phyloP scores from a whole-genome alignment of 768 basidiomycete species.

The Suillus cothurnatus region DNA sequence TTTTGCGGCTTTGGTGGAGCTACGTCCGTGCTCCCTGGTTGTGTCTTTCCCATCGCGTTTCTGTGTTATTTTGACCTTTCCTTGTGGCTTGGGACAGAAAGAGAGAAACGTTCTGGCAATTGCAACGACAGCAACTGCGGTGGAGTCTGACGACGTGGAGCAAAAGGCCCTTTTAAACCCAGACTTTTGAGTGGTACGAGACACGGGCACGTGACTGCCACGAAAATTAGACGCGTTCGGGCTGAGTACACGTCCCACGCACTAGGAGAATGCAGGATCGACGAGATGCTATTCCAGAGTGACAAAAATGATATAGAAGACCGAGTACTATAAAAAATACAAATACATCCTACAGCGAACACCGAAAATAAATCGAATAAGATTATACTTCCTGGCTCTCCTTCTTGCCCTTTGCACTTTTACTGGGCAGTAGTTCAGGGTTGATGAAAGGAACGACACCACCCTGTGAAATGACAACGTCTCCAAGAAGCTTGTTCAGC shows the following conservation, averaged over 20 bases:
- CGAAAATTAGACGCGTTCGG: not conserved
- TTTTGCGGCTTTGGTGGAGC: not conserved
- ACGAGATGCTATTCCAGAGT: not conserved
- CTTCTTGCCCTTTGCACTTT: conserved; percentile 56
- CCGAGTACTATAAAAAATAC: conserved; percentile 33
- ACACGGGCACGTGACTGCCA: conserved; percentile 3
- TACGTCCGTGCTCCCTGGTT: not conserved
- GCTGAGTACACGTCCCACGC: not conserved
- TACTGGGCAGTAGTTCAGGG: conserved; percentile 53
- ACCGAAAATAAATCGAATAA: conserved; percentile 16
- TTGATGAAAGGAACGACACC: conserved; percentile 58
- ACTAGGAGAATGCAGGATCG: not conserved
- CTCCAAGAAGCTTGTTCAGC: conserved; percentile 42
- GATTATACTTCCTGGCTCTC: conserved; percentile 47
- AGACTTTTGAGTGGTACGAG: not conserved
- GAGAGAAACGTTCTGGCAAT: too few species aligned
- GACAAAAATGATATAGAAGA: conserved; percentile 23
- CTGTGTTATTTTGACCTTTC: not conserved
- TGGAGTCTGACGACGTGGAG: not conserved
- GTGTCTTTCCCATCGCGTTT: conserved; percentile 22
- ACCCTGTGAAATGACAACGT: conserved; percentile 65
- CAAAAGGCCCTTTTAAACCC: not conserved
- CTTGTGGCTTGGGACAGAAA: not conserved
- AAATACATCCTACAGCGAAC: conserved; percentile 30
- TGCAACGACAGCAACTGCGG: not conserved